phyloP scores from a whole-genome alignment of 345 rosid species.

The Microthlaspi erraticum region DNA sequence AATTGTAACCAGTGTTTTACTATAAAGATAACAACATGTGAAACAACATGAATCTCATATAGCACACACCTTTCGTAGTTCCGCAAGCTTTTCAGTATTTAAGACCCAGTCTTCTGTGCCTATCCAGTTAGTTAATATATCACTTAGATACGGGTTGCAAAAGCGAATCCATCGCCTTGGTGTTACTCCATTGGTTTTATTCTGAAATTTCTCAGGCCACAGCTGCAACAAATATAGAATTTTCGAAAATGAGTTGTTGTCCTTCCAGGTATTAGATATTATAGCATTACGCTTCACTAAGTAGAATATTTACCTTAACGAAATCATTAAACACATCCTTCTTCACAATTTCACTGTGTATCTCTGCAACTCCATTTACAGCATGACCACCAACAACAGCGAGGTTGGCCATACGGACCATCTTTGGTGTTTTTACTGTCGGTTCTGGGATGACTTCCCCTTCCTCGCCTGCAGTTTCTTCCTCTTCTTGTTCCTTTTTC shows the following conservation, averaged over 20 bases:
- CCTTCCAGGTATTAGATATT: conserved; percentile 12
- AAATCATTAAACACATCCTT: conserved; percentile 72
- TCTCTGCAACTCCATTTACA: conserved; percentile 84
- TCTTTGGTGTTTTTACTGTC: conserved; percentile 49
- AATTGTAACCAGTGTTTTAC: neutral
- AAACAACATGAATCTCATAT: conserved; percentile 23
- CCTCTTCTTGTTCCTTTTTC: conserved; percentile 38
- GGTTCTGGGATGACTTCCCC: conserved; percentile 52
- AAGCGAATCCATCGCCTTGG: conserved; percentile 83
- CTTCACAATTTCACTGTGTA: conserved; percentile 79
- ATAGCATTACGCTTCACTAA: conserved; percentile 14
- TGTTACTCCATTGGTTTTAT: conserved; percentile 84
- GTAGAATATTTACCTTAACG: conserved; percentile 51
- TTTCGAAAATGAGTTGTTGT: conserved; percentile 16
- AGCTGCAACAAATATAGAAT: conserved; percentile 52
- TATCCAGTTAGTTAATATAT: conserved; percentile 65
- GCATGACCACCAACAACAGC: conserved; percentile 70
- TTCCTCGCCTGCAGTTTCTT: conserved; percentile 41
- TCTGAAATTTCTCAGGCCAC: conserved; percentile 79
- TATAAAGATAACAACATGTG: conserved; percentile 3
- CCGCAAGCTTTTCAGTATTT: conserved; percentile 64
- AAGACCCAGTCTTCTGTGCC: conserved; percentile 81
- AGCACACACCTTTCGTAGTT: conserved; percentile 58
- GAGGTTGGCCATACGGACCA: conserved; percentile 77
- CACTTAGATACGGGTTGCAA: conserved; percentile 74